Percentiles rank a stretch among this genome's conserved stretches.
These are phyloP conservation scores for Amaranthus hypochondriacus DNA, from an alignment of 148 eudicot genomes.

Conservation along the genomic window DNA sequence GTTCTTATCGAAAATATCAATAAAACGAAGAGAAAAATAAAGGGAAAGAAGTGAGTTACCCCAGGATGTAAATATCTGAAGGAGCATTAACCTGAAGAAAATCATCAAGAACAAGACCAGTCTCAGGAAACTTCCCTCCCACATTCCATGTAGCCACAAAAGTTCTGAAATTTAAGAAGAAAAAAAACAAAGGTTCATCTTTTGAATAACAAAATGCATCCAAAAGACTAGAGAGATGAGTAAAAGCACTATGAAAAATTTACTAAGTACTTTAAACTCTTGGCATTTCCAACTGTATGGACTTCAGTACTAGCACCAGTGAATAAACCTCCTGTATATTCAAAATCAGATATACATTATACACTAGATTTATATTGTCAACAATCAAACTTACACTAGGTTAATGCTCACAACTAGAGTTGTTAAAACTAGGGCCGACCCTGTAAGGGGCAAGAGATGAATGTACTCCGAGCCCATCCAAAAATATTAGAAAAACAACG, in stretches of 20 bases:
- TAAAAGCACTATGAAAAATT: not conserved
- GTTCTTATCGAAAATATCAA: not conserved
- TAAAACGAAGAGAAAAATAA: not conserved
- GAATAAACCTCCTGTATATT: slow-evolving; percentile 26
- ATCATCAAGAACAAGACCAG: slow-evolving; percentile 48
- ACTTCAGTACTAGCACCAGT: slow-evolving; percentile 23
- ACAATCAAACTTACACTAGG: no score
- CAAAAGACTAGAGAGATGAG: not conserved
- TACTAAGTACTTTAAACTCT: slow-evolving; percentile 40
- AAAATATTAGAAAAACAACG: no score
- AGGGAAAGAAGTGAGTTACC: slow-evolving; percentile 33
- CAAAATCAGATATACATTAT: slow-evolving; percentile 4
- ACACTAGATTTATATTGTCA: no score
- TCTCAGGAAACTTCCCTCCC: slow-evolving; percentile 54
- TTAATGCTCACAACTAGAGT: no score
- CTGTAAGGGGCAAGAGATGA: no score
- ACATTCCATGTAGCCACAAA: slow-evolving; percentile 74
- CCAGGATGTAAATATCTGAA: slow-evolving; percentile 58
- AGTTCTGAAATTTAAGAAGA: slow-evolving; percentile 28
- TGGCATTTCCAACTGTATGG: slow-evolving; percentile 25
- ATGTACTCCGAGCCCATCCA: no score
- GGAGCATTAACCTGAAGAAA: slow-evolving; percentile 48
- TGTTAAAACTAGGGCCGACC: no score
- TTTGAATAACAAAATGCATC: not conserved
- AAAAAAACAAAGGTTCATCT: not conserved